Evolutionary conservation across 2,329 filamentous ascomycete genomes (phyloP), one percentile per base, ranked within the genome.

Genomic region (Aspergillus awamori): DNA sequence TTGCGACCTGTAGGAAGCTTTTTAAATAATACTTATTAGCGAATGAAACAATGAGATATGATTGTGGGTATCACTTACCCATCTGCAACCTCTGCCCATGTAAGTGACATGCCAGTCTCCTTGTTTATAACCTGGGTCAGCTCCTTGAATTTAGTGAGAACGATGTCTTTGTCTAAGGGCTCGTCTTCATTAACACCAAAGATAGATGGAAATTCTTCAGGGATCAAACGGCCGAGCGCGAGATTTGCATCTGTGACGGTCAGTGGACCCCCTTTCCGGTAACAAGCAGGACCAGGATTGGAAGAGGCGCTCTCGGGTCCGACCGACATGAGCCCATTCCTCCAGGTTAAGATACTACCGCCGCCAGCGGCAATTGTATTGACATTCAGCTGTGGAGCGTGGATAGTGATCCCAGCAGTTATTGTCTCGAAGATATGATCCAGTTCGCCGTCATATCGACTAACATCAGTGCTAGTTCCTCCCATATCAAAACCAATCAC

Each of bases 401-500:
- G 92, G 17, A 97, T 93, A 0, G 92, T 94, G 1, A 96, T 91
- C 15, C 93, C 93, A 0, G 93, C 92, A 1, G 91, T 96, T 0
- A 91, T 96, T 0, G 92, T 96, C 78, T 96, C 93, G 66, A 96
- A 96, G 1, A 96, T 91, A 69, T 97, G 93, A 69, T 97, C 93
- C 70, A 96, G 96, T 54, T 90, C 82, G 13, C 93, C 93, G 58
- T 89, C 90, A 70, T 94, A 97, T 58, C 93, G 83, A 43, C 90
- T 94, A 10, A 97, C 72, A 74, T 97, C 93, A 1, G 93, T 97
- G 63, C 89, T 93, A 0, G 93, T 97, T 10, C 93, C 93, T 38
- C 92, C 92, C 58, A 97, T 97, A 70, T 97, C 93, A 72, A 97
- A 97, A 0, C 93, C 93, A 69, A 97, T 95, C 6, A 97, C 90